phyloP scores from a whole-genome alignment of 768 basidiomycete genomes.

The Kwoniella pini region DNA sequence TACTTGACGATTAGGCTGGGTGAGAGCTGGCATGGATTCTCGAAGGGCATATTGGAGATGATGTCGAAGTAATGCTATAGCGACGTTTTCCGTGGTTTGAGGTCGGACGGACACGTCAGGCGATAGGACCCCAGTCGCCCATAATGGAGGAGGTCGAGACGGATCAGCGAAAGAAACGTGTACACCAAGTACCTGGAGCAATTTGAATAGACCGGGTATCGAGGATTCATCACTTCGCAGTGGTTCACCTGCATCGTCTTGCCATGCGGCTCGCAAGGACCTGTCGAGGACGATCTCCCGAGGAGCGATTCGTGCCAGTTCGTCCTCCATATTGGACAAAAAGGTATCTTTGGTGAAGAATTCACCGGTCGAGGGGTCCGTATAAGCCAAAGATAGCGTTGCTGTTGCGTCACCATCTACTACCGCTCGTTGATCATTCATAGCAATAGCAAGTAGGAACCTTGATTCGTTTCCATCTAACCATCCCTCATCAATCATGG shows the following conservation, averaged over 20 bases:
- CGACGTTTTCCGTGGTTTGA: slow-evolving; percentile 23
- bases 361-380: slow-evolving; percentile 87
- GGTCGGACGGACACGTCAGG: not conserved
- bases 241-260: not conserved
- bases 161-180: slow-evolving; percentile 43
- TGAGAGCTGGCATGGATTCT: slow-evolving; percentile 45
- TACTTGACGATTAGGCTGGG: slow-evolving; percentile 36
- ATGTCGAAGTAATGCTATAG: slow-evolving; percentile 36
- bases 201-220: slow-evolving; percentile 20
- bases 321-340: slow-evolving; percentile 67
- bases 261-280: slow-evolving; percentile 14
- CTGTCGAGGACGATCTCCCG: slow-evolving; percentile 72
- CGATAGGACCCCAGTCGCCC: not conserved
- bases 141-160: slow-evolving; percentile 6
- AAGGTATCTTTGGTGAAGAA: slow-evolving; percentile 73
- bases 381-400: slow-evolving; percentile 75
- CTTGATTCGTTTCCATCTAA: slow-evolving; percentile 83
- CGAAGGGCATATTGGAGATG: slow-evolving; percentile 49
- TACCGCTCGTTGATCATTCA: not conserved
- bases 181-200: slow-evolving; percentile 34
- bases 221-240: not conserved
- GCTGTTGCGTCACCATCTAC: slow-evolving; percentile 16
- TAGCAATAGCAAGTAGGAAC: slow-evolving; percentile 72
- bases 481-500: slow-evolving; percentile 88
- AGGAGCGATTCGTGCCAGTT: slow-evolving; percentile 76